phyloP scores from a whole-genome alignment of 345 rosid genomes.

The Populus davidiana region DNA sequence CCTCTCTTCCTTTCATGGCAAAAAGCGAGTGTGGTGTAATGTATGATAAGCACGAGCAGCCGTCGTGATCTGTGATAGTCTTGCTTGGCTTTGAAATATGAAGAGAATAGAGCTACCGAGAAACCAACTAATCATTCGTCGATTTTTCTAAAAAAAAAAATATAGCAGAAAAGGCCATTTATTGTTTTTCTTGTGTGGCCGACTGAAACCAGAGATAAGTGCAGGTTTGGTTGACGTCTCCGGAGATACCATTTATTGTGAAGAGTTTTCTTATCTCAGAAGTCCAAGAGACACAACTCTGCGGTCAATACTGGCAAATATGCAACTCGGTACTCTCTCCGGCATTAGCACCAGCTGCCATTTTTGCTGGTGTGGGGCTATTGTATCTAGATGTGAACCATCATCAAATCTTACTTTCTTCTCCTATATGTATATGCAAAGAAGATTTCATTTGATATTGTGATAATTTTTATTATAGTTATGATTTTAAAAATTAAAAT shows the following conservation, averaged over 20 bases:
- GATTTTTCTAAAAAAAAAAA: not conserved
- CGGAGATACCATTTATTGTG: not conserved
- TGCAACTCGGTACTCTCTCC: constrained; percentile 12
- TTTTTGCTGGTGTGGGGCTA: not conserved
- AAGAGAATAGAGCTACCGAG: not conserved
- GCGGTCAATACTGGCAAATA: constrained; percentile 24
- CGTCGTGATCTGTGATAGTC: not conserved
- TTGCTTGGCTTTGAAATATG: not conserved
- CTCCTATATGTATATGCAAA: too few species aligned
- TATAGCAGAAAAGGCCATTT: not conserved
- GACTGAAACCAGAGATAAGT: constrained; percentile 16
- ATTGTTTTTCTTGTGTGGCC: not conserved
- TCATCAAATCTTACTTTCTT: too few species aligned
- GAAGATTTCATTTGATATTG: too few species aligned
- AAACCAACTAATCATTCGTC: not conserved
- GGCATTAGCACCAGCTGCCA: constrained; percentile 7
- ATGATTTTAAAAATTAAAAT: too few species aligned
- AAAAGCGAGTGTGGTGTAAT: too few species aligned
- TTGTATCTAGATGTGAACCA: too few species aligned
- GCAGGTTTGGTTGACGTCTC: constrained; percentile 10
- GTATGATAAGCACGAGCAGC: too few species aligned
- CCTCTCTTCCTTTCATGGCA: too few species aligned
- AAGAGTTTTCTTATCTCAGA: not conserved
- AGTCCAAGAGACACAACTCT: not conserved
- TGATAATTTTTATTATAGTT: too few species aligned